These are phyloP conservation scores for Boletus semigastroideus DNA, from an alignment of 1,284 basidiomycete species.

Conservation along the genomic window DNA sequence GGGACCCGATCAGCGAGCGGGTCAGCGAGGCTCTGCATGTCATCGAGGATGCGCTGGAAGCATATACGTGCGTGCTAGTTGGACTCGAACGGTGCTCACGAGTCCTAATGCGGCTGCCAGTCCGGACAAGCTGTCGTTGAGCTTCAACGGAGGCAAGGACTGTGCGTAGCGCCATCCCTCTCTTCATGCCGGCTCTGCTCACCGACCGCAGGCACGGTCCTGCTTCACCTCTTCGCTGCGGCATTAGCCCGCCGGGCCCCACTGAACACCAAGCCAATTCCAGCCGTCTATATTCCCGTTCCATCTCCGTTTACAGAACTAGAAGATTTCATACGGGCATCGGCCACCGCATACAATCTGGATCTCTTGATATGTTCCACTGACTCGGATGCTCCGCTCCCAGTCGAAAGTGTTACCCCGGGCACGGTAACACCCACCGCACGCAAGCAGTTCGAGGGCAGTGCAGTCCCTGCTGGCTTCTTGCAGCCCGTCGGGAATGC, in stretches of 20 bases:
- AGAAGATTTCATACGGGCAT: constrained; percentile 80
- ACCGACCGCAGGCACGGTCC: constrained; percentile 74
- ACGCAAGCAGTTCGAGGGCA: constrained; percentile 6
- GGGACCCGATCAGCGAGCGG: constrained; percentile 54
- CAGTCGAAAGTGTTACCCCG: constrained; percentile 36
- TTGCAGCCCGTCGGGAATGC: constrained; percentile 42
- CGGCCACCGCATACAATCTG: constrained; percentile 70
- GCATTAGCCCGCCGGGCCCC: constrained; percentile 51
- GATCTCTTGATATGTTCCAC: constrained; percentile 68
- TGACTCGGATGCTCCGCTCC: constrained; percentile 30
- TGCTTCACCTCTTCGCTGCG: constrained; percentile 87
- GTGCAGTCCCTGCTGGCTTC: not conserved
- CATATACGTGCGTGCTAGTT: constrained; percentile 65
- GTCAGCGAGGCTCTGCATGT: constrained; percentile 78
- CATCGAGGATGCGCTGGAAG: constrained; percentile 72
- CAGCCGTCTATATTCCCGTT: constrained; percentile 87
- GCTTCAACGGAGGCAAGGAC: constrained; percentile 98
- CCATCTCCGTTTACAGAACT: constrained; percentile 85
- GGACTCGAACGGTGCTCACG: constrained; percentile 7
- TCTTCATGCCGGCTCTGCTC: not conserved
- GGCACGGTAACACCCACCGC: constrained; percentile 18
- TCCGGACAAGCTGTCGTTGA: constrained; percentile 72
- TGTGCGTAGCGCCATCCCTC: constrained; percentile 62
- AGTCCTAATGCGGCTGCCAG: constrained; percentile 38
- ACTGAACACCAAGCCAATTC: constrained; percentile 53